phyloP scores from a whole-genome alignment of 139 green algal genomes.

The Microglena sp. region DNA sequence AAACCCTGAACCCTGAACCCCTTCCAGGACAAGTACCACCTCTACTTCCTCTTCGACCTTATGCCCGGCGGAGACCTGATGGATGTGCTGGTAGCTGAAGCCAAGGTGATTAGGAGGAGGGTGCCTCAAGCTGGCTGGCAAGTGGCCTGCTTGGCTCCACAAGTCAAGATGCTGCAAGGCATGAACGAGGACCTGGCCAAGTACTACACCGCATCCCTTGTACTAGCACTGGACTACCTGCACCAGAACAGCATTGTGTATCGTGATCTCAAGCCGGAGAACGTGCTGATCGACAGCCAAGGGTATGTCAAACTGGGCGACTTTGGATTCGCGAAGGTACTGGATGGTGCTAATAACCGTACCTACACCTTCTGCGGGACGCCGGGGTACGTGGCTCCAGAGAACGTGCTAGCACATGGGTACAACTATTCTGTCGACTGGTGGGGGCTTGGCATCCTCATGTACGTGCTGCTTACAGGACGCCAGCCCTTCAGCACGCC shows the following conservation, averaged over 20 bases:
- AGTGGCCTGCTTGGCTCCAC: slow-evolving; percentile 32
- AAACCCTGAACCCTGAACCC: not conserved
- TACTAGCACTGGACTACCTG: slow-evolving; percentile 90
- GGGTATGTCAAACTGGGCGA: slow-evolving; percentile 88
- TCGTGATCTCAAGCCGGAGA: slow-evolving; percentile 95
- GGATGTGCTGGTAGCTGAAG: slow-evolving; percentile 79
- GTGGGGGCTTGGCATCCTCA: slow-evolving; percentile 88
- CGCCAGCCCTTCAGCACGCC: slow-evolving; percentile 89
- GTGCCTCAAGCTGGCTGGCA: slow-evolving; percentile 44
- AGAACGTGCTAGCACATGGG: slow-evolving; percentile 89
- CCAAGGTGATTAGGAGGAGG: slow-evolving; percentile 65
- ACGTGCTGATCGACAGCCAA: slow-evolving; percentile 86
- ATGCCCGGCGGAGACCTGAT: slow-evolving; percentile 91
- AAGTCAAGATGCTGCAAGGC: slow-evolving; percentile 48
- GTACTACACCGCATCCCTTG: slow-evolving; percentile 89
- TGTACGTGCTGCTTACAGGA: slow-evolving; percentile 91
- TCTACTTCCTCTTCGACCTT: slow-evolving; percentile 95
- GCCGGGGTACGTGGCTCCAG: slow-evolving; percentile 91
- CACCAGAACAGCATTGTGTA: slow-evolving; percentile 89
- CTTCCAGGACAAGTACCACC: slow-evolving; percentile 86
- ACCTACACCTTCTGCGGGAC: slow-evolving; percentile 98
- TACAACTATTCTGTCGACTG: slow-evolving; percentile 92
- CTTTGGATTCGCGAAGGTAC: slow-evolving; percentile 96
- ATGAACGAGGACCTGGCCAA: slow-evolving; percentile 72
- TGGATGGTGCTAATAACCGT: slow-evolving; percentile 46